These are phyloP conservation scores for Przewalskia tangutica DNA, from an alignment of 257 asterid genomes.

Conservation along the genomic window DNA sequence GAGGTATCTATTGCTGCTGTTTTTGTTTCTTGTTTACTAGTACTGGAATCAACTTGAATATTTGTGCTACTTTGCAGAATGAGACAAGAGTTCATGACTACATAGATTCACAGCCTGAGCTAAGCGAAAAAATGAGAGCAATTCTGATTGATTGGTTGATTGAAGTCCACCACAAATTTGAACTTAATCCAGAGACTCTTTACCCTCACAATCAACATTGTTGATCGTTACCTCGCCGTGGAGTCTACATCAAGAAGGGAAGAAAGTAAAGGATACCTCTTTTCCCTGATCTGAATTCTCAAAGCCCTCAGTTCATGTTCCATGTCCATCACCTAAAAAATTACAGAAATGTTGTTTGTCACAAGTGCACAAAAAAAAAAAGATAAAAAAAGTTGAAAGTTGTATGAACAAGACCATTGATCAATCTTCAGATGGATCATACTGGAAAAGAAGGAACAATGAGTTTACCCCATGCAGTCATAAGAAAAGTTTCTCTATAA, in stretches of 20 bases:
- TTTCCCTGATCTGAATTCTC: slow-evolving; percentile 67
- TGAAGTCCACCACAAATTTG: slow-evolving; percentile 78
- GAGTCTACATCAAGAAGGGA: slow-evolving; percentile 43
- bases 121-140: slow-evolving; percentile 69
- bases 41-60: neutral
- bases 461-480: neutral
- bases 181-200: slow-evolving; percentile 72
- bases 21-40: neutral
- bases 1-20: slow-evolving; percentile 34
- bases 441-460: too few species aligned
- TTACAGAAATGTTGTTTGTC: neutral
- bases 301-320: slow-evolving; percentile 83
- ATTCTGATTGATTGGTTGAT: slow-evolving; percentile 79
- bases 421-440: neutral
- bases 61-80: slow-evolving; percentile 24
- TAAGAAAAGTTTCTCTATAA: neutral
- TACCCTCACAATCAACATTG: slow-evolving; percentile 63
- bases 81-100: slow-evolving; percentile 60
- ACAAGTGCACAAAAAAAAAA: neutral
- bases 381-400: neutral
- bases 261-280: slow-evolving; percentile 42
- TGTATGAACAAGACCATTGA: neutral
- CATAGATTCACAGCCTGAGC: slow-evolving; percentile 69
- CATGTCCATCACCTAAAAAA: slow-evolving; percentile 81
- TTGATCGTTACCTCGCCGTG: slow-evolving; percentile 51